Conservation (phyloP, 2,329 filamentous ascomycete species). For the Sporothrix pallida region DNA sequence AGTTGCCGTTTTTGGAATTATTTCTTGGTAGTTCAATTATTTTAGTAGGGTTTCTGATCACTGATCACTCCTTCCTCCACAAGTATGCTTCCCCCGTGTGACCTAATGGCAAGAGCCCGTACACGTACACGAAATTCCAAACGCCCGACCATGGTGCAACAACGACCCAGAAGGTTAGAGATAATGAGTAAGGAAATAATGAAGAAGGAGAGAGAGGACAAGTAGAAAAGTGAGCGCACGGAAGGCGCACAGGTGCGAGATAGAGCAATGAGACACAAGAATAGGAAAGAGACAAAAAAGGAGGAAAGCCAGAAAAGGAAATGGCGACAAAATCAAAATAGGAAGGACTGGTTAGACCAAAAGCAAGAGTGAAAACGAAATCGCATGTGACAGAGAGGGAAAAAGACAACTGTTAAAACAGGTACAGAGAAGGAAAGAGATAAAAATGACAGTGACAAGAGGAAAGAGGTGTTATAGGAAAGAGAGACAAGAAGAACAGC, state of each 20-base stretch:
- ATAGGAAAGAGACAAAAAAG: constrained; percentile 10
- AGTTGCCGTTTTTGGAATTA: background rate
- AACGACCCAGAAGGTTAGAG: constrained; percentile 22
- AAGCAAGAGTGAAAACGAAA: background rate
- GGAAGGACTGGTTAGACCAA: constrained; percentile 9
- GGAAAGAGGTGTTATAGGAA: constrained; percentile 7
- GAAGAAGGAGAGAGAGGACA: background rate
- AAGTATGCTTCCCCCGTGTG: background rate
- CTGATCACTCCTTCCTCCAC: constrained; percentile 22
- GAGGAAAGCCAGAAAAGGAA: constrained; percentile 26
- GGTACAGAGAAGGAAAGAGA: constrained; percentile 15
- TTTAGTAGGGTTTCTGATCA: constrained; percentile 3
- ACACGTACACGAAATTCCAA: constrained; percentile 31
- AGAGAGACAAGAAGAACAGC: constrained; percentile 2
- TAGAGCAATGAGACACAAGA: background rate
- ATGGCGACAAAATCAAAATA: constrained; percentile 26
- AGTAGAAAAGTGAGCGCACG: background rate
- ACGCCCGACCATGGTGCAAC: constrained; percentile 36
- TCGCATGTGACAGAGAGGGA: constrained; percentile 17
- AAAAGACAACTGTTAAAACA: constrained; percentile 19
- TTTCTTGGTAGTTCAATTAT: constrained; percentile 22
- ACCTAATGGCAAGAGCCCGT: constrained; percentile 1
- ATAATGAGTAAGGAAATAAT: background rate
- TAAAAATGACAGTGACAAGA: background rate
- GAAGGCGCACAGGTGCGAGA: constrained; percentile 1